phyloP scores from a whole-genome alignment of 345 rosid species.

The Leavenworthia alabamica region DNA sequence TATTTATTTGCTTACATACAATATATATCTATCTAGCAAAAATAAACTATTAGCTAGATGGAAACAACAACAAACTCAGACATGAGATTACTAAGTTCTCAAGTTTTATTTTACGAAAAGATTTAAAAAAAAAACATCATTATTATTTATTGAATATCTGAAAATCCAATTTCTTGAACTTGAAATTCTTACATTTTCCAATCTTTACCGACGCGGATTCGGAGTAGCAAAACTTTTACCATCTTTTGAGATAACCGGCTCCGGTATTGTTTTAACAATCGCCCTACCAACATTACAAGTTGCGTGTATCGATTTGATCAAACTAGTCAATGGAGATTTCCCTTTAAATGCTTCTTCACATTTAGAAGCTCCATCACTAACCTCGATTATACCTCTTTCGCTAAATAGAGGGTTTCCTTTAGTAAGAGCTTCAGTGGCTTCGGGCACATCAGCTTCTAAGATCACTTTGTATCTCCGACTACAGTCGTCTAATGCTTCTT shows the following conservation, averaged over 20 bases:
- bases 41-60: too few species aligned
- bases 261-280: conserved; percentile 36
- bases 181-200: too few species aligned
- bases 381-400: conserved; percentile 29
- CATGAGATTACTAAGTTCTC: not conserved
- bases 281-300: conserved; percentile 36
- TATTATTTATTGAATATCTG: too few species aligned
- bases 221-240: too few species aligned
- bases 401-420: conserved; percentile 41
- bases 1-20: too few species aligned
- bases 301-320: conserved; percentile 33
- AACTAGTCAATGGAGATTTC: conserved; percentile 30
- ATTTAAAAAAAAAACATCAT: not conserved
- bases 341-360: conserved; percentile 35
- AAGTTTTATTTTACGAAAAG: not conserved
- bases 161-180: too few species aligned
- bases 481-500: conserved; percentile 35
- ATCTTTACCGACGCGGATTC: too few species aligned
- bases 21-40: too few species aligned
- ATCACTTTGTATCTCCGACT: conserved; percentile 36
- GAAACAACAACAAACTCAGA: too few species aligned
- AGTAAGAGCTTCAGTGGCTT: conserved; percentile 37
- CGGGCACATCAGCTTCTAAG: conserved; percentile 37
- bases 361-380: conserved; percentile 31
- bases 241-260: too few species aligned